phyloP scores from a whole-genome alignment of 164 flowering plant genomes.

The Umbellularia californica region DNA sequence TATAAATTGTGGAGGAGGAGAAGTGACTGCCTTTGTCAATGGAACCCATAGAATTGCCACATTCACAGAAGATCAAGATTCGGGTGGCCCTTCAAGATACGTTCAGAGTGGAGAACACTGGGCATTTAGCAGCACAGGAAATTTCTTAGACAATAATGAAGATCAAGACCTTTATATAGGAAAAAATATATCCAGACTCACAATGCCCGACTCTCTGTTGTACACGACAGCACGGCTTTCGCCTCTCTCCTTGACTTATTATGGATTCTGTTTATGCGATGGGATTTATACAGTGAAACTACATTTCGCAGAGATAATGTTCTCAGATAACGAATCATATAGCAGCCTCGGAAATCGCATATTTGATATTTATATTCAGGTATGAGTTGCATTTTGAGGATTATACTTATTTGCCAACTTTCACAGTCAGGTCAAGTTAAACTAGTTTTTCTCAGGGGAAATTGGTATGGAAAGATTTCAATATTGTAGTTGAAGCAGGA shows the following conservation, averaged over 20 bases:
- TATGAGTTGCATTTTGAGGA: constrained; percentile 7
- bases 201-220: constrained; percentile 18
- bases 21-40: constrained; percentile 14
- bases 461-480: constrained; percentile 16
- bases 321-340: constrained; percentile 37
- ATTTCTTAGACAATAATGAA: constrained; percentile 35
- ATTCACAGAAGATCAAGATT: constrained; percentile 51
- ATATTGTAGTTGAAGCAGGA: constrained; percentile 10
- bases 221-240: constrained; percentile 51
- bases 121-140: constrained; percentile 74
- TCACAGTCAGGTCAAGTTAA: background rate
- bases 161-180: constrained; percentile 18
- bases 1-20: constrained; percentile 77
- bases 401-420: background rate
- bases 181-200: constrained; percentile 25
- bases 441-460: constrained; percentile 9
- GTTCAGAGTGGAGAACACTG: constrained; percentile 28
- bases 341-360: constrained; percentile 61
- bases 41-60: constrained; percentile 17
- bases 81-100: constrained; percentile 46
- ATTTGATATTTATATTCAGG: constrained; percentile 74
- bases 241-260: constrained; percentile 60
- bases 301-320: constrained; percentile 62
- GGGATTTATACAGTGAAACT: constrained; percentile 56
- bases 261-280: constrained; percentile 47